Evolutionary conservation across 2,329 filamentous ascomycete genomes (phyloP).

Genomic region (Curvularia lunata): DNA sequence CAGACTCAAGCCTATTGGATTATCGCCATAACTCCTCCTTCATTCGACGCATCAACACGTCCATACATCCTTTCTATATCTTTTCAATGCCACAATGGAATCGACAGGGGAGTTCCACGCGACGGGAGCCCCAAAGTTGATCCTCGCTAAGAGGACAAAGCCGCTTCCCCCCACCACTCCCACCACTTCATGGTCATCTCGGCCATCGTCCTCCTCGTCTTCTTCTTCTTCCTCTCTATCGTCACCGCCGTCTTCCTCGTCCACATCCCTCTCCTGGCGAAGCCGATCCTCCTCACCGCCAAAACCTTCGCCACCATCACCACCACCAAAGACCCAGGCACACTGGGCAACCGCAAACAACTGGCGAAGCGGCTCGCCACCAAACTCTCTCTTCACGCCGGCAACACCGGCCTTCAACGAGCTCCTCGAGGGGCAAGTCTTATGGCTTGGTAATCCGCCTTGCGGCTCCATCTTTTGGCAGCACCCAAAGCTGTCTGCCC

Average conservation of each 20-base stretch:
- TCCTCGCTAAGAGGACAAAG: background rate
- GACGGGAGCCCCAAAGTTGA: background rate
- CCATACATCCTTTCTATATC: background rate
- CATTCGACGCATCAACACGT: background rate
- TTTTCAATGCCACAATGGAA: constrained; percentile 3
- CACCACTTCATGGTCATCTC: constrained; percentile 2
- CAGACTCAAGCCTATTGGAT: background rate
- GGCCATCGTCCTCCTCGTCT: background rate
- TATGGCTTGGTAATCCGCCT: constrained; percentile 5
- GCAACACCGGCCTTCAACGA: constrained; percentile 5
- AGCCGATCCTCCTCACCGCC: constrained; percentile 1
- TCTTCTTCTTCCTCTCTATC: background rate
- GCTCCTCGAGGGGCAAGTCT: constrained; percentile 10
- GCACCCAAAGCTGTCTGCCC: background rate
- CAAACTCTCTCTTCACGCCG: background rate
- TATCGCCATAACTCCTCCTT: background rate
- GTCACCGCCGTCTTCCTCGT: background rate
- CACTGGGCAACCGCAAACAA: background rate
- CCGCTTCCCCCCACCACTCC: background rate
- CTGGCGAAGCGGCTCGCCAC: constrained; percentile 10
- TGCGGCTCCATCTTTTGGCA: constrained; percentile 6
- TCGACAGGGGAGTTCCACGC: background rate
- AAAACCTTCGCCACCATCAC: background rate
- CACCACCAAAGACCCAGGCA: constrained; percentile 2
- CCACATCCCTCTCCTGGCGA: background rate